A percentile compares a stretch with the other conserved stretches of the same genome.
Conservation (phyloP, 2,329 filamentous ascomycete species). For the Phialocephala sp. region DNA sequence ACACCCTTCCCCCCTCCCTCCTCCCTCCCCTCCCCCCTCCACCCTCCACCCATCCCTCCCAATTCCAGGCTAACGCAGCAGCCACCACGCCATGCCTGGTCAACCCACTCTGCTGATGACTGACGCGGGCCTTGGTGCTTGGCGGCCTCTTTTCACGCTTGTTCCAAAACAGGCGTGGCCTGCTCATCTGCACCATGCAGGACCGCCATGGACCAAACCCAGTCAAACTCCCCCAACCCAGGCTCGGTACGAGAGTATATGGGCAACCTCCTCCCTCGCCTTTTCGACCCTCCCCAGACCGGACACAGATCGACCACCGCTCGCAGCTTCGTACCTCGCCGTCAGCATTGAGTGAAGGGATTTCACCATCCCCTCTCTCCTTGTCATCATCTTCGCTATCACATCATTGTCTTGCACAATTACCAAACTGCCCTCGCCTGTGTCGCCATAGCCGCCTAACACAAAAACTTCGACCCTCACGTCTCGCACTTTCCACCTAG, state of each 20-base stretch:
- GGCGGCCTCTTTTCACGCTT: slow-evolving; percentile 7
- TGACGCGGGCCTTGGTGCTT: slow-evolving; percentile 11
- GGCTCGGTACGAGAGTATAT: slow-evolving; percentile 29
- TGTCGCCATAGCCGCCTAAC: slow-evolving; percentile 30
- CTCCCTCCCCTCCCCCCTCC: too few relatives aligned
- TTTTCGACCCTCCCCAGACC: slow-evolving; percentile 3
- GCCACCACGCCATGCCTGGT: slow-evolving; percentile 2
- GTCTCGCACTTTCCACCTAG: slow-evolving; percentile 29
- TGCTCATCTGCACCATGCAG: slow-evolving; percentile 27
- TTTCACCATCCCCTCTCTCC: slow-evolving; percentile 26
- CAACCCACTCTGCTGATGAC: slow-evolving; percentile 8
- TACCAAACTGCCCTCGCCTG: slow-evolving; percentile 17
- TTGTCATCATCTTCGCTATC: slow-evolving; percentile 20
- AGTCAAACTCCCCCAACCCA: slow-evolving; percentile 30
- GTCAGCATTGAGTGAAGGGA: slow-evolving; percentile 16
- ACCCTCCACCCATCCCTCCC: too few relatives aligned
- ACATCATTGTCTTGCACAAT: slow-evolving; percentile 30
- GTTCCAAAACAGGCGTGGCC: slow-evolving; percentile 14
- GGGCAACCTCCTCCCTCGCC: slow-evolving; percentile 29
- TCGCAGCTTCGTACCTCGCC: neutral
- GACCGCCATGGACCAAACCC: slow-evolving; percentile 29
- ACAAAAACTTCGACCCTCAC: slow-evolving; percentile 24
- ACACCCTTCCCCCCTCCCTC: too few relatives aligned
- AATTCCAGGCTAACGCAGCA: neutral
- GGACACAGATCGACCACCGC: slow-evolving; percentile 15